Conservation (phyloP, 768 basidiomycete genomes). For the Lactarius psammicola region DNA sequence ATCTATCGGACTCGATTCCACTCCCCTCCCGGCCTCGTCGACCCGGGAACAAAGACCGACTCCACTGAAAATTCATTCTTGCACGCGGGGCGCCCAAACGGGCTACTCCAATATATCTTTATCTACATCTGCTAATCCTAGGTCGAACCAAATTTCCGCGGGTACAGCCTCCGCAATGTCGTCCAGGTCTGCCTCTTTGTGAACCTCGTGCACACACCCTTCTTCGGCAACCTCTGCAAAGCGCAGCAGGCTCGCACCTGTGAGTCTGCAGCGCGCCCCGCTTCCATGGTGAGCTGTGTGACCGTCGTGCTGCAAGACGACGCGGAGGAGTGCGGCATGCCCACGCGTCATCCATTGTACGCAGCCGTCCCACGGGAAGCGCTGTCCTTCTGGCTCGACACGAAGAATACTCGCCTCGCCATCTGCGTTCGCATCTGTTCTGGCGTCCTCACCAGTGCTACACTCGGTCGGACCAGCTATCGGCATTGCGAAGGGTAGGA, state of each 20-base stretch:
- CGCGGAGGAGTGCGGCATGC: neutral
- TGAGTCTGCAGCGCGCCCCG: slow-evolving; percentile 17
- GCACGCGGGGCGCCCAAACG: neutral
- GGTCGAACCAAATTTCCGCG: slow-evolving; percentile 2
- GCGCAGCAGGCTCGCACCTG: slow-evolving; percentile 15
- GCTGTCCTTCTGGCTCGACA: neutral
- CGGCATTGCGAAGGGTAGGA: neutral
- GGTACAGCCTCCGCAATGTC: neutral
- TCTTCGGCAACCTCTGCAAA: neutral
- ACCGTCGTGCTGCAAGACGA: slow-evolving; percentile 3
- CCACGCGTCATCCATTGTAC: neutral
- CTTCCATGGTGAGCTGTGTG: neutral
- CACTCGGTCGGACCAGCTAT: neutral
- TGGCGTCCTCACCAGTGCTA: too few relatives aligned
- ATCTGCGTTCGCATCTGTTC: too few relatives aligned
- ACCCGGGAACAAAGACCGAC: neutral
- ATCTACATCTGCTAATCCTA: neutral
- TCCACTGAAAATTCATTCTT: neutral
- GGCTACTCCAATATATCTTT: neutral
- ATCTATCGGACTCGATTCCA: neutral
- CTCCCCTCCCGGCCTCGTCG: neutral
- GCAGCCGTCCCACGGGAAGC: slow-evolving; percentile 5
- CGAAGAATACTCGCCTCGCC: slow-evolving; percentile 3
- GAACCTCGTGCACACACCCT: neutral
- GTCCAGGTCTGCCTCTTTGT: neutral